Percentiles rank a stretch among this genome's conserved stretches.
phyloP scores from a whole-genome alignment of 1,139 yeast species.

The Nadsonia commutata region DNA sequence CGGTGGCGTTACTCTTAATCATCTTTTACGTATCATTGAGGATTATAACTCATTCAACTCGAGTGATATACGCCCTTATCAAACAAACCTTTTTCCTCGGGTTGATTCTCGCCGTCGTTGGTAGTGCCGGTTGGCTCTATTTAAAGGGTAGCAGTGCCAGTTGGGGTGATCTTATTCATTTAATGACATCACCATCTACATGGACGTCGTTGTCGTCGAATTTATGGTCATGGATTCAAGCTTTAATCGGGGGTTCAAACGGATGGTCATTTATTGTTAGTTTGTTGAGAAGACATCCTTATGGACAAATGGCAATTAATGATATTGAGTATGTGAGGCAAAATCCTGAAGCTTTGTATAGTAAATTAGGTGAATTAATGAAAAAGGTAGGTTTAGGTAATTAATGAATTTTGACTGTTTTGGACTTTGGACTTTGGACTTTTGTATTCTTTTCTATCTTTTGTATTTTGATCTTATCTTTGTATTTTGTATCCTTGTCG shows the following conservation, averaged over 20 bases:
- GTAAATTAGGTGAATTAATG: background rate
- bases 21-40: slow-evolving; percentile 18
- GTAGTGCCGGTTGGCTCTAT: slow-evolving; percentile 1
- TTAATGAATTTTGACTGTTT: too few relatives aligned
- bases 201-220: slow-evolving; percentile 1
- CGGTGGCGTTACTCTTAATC: slow-evolving; percentile 13
- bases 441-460: too few relatives aligned
- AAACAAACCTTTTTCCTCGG: slow-evolving; percentile 14
- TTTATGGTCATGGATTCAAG: slow-evolving; percentile 3
- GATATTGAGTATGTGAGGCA: slow-evolving; percentile 3
- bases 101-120: slow-evolving; percentile 6
- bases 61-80: slow-evolving; percentile 17
- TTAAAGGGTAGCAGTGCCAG: slow-evolving; percentile 2
- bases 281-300: slow-evolving; percentile 1
- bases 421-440: too few relatives aligned
- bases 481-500: background rate
- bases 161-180: slow-evolving; percentile 1
- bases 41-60: slow-evolving; percentile 16
- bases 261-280: slow-evolving; percentile 2
- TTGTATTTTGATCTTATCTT: background rate
- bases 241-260: slow-evolving; percentile 4
- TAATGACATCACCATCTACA: too few relatives aligned
- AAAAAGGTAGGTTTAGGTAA: slow-evolving; percentile 1
- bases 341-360: slow-evolving; percentile 1
- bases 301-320: slow-evolving; percentile 2